These are phyloP conservation scores for Tylopilus vinaceipallidus DNA, from an alignment of 768 basidiomycete genomes.

Conservation along the genomic window DNA sequence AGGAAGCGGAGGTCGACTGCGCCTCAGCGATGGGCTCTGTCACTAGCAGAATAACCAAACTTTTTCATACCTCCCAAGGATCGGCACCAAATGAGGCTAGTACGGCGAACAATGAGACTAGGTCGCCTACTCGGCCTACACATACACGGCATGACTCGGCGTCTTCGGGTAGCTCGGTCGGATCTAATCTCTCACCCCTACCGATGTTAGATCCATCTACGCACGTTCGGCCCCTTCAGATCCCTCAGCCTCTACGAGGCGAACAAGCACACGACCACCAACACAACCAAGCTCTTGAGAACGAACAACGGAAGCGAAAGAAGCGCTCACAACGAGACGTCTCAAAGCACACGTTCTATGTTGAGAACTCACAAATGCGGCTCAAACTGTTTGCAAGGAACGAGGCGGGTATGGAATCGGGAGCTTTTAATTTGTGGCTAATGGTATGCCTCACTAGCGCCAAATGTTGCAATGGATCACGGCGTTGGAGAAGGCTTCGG, in stretches of 20 bases:
- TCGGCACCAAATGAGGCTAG: constrained; percentile 12
- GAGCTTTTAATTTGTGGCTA: background rate
- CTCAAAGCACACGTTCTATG: constrained; percentile 92
- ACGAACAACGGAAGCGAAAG: constrained; percentile 46
- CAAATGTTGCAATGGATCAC: constrained; percentile 99
- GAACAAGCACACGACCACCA: constrained; percentile 24
- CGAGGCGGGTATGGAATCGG: constrained; percentile 48
- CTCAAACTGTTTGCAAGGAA: constrained; percentile 86
- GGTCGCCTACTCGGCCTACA: background rate
- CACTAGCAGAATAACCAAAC: constrained; percentile 43
- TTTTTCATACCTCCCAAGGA: constrained; percentile 37
- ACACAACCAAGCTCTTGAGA: constrained; percentile 19
- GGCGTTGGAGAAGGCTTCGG: constrained; percentile 77
- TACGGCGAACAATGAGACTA: constrained; percentile 7
- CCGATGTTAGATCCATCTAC: constrained; percentile 83
- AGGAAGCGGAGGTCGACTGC: constrained; percentile 33
- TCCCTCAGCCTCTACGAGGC: constrained; percentile 13
- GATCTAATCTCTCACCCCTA: constrained; percentile 40
- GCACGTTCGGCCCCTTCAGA: constrained; percentile 56
- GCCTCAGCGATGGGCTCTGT: constrained; percentile 49
- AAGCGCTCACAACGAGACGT: constrained; percentile 58
- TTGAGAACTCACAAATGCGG: constrained; percentile 87
- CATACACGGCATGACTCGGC: constrained; percentile 15
- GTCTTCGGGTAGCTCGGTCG: constrained; percentile 37
- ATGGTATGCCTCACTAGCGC: constrained; percentile 44